phyloP scores from a whole-genome alignment of 2,329 filamentous ascomycete genomes.

The Eutypa lata region DNA sequence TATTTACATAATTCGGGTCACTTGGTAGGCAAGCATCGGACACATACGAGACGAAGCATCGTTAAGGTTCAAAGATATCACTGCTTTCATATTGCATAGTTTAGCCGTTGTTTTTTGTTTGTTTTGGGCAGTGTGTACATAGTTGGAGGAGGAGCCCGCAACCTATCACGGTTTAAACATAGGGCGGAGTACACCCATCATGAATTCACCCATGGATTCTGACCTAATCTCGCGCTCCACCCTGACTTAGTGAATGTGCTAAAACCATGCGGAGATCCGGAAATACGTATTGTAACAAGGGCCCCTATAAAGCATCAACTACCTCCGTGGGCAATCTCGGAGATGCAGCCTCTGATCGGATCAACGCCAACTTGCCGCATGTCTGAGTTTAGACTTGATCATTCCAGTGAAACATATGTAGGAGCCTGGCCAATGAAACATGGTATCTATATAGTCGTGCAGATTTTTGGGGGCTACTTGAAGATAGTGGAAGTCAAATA shows the following conservation, averaged over 20 bases:
- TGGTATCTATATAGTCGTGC: too few species aligned
- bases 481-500: too few species aligned
- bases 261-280: constrained; percentile 5
- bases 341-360: constrained; percentile 1
- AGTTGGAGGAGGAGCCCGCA: not conserved
- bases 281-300: not conserved
- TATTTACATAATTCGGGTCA: not conserved
- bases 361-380: too few species aligned
- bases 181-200: too few species aligned
- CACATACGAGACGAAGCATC: not conserved
- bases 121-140: not conserved
- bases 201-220: too few species aligned
- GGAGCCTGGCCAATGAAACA: too few species aligned
- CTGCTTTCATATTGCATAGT: not conserved
- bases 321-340: constrained; percentile 8
- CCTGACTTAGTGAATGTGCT: not conserved
- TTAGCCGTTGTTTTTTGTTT: not conserved
- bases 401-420: too few species aligned
- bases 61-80: not conserved
- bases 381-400: too few species aligned
- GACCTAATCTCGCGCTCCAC: not conserved
- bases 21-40: not conserved
- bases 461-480: too few species aligned
- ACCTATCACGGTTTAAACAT: too few species aligned
- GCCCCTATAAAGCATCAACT: not conserved